Percentiles rank a stretch among this genome's conserved stretches.
Evolutionary conservation across 2,329 filamentous ascomycete species (phyloP).

Genomic region (Sporothrix mexicana): DNA sequence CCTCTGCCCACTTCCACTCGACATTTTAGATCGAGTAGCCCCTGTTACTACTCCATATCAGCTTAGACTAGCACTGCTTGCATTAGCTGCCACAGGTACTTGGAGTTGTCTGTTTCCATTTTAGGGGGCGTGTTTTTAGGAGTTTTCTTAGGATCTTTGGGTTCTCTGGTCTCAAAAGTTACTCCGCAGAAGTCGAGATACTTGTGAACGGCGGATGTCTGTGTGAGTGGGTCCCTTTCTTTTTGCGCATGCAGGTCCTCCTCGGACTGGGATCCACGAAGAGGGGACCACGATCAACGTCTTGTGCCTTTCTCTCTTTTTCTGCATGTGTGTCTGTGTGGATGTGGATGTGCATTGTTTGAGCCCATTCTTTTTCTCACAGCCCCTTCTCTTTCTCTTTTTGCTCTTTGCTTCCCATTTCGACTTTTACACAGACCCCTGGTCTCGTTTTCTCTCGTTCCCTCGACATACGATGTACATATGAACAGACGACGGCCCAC

Average conservation of each 20-base stretch:
- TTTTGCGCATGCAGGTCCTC: constrained; percentile 18
- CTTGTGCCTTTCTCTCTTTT: constrained; percentile 4
- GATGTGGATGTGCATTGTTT: constrained; percentile 5
- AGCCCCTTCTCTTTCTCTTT: not conserved
- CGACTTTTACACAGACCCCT: constrained; percentile 1
- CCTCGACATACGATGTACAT: constrained; percentile 11
- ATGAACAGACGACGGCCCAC: constrained; percentile 15
- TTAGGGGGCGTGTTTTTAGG: not conserved
- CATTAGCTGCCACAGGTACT: constrained; percentile 6
- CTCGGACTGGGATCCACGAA: constrained; percentile 1
- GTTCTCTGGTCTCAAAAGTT: no score
- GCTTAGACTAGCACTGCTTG: constrained; percentile 13
- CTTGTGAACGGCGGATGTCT: constrained; percentile 6
- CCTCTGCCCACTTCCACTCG: not conserved
- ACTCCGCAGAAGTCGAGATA: constrained; percentile 6
- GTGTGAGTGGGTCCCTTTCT: constrained; percentile 16
- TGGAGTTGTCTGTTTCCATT: not conserved
- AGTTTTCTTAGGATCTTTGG: no score
- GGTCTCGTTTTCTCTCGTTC: not conserved
- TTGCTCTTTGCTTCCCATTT: not conserved
- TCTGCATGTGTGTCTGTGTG: not conserved
- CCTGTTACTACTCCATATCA: constrained; percentile 24
- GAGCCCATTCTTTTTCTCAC: not conserved
- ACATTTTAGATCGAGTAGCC: constrained; percentile 1
- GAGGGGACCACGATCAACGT: not conserved